These are phyloP conservation scores for Fraxinus xanthoxyloides DNA, from an alignment of 305 asterid species.

Conservation along the genomic window DNA sequence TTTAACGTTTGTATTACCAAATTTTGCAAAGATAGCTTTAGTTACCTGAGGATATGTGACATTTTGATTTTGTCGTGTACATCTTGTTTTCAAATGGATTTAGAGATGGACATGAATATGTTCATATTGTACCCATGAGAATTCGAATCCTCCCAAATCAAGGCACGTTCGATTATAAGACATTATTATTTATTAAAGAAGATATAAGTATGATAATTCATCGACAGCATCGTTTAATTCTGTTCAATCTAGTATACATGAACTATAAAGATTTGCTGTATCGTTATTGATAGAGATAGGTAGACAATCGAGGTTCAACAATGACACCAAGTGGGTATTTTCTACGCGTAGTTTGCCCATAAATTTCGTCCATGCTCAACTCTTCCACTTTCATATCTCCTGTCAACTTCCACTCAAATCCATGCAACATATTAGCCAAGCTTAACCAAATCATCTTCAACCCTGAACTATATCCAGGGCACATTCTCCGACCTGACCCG, in stretches of 20 bases:
- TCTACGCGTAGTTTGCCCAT: conserved; percentile 59
- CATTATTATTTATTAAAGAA: no score
- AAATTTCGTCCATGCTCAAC: conserved; percentile 54
- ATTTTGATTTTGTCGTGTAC: no score
- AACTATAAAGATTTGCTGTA: background rate
- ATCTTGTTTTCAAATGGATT: background rate
- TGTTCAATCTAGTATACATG: no score
- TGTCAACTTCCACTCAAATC: conserved; percentile 58
- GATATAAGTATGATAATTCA: no score
- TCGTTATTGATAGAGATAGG: conserved; percentile 29
- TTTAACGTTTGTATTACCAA: background rate
- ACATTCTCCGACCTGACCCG: conserved; percentile 85
- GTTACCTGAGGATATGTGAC: background rate
- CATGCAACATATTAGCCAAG: conserved; percentile 71
- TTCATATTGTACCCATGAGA: background rate
- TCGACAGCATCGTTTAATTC: no score
- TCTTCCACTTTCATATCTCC: conserved; percentile 24
- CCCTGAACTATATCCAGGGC: conserved; percentile 71
- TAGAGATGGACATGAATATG: background rate
- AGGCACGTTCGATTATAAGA: background rate
- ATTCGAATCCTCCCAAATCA: background rate
- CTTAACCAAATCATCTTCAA: conserved; percentile 65
- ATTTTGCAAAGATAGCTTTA: background rate
- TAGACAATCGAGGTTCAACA: conserved; percentile 60
- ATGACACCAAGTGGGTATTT: conserved; percentile 54